Conservation (phyloP, 495 filamentous ascomycete species). For the Penicillium diatomitis region DNA sequence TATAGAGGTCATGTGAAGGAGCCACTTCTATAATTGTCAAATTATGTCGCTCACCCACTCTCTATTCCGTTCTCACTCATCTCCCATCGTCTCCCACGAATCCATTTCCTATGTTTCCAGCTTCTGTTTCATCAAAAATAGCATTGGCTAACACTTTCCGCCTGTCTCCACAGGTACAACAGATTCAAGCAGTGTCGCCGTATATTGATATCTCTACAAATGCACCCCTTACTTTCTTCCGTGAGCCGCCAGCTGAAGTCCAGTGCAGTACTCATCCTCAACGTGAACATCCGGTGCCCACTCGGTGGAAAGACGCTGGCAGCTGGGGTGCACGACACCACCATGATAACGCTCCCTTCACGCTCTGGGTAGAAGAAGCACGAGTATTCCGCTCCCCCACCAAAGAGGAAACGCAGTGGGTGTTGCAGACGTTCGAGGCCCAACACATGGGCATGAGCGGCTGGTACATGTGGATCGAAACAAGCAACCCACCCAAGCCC, state of each 20-base stretch:
- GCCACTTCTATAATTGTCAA: no score
- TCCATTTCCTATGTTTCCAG: no score
- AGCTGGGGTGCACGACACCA: slow-evolving; percentile 10
- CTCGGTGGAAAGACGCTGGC: slow-evolving; percentile 8
- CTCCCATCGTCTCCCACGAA: no score
- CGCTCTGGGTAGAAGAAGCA: slow-evolving; percentile 7
- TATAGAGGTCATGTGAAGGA: no score
- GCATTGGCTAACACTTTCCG: background rate
- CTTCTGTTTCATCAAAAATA: no score
- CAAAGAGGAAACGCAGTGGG: slow-evolving; percentile 9
- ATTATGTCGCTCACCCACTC: no score
- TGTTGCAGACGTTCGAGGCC: slow-evolving; percentile 14
- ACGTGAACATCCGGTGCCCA: slow-evolving; percentile 6
- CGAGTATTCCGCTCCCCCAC: slow-evolving; percentile 6
- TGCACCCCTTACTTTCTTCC: background rate
- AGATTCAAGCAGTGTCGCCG: background rate
- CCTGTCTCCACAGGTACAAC: background rate
- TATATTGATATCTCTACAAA: background rate
- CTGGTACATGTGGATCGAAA: slow-evolving; percentile 18
- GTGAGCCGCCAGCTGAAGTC: background rate
- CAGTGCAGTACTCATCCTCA: background rate
- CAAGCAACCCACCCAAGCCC: slow-evolving; percentile 13
- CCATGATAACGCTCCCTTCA: slow-evolving; percentile 10
- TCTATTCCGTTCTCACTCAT: no score
- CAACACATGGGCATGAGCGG: slow-evolving; percentile 7